A percentile compares a stretch with the other conserved stretches of the same genome.
Conservation (phyloP, 768 basidiomycete genomes). For the Serendipita sp. region DNA sequence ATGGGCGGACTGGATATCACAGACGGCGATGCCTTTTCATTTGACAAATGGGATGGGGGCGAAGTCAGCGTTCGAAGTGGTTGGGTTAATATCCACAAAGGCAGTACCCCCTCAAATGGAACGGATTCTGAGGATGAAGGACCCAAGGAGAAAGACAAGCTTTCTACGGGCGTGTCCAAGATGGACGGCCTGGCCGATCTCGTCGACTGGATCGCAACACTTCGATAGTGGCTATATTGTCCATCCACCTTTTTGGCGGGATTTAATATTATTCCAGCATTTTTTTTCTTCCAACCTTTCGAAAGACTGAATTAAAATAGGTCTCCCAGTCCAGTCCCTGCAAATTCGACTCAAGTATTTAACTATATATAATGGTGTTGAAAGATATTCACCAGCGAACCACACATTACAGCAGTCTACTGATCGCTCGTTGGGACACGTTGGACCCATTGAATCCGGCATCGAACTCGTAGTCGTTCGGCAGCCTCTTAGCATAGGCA, state of each 20-base stretch:
- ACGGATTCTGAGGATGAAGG: neutral
- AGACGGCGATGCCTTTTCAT: slow-evolving; percentile 41
- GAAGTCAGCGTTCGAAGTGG: slow-evolving; percentile 37
- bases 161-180: neutral
- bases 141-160: neutral
- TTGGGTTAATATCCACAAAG: slow-evolving; percentile 9
- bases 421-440: too few species aligned
- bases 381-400: too few species aligned
- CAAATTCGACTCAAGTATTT: too few species aligned
- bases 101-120: neutral
- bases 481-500: too few species aligned
- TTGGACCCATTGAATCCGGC: too few species aligned
- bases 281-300: neutral
- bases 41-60: slow-evolving; percentile 73
- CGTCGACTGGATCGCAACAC: neutral
- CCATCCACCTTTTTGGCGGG: neutral
- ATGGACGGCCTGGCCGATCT: neutral
- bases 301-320: neutral
- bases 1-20: slow-evolving; percentile 53
- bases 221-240: neutral
- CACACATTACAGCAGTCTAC: too few species aligned
- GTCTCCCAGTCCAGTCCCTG: too few species aligned
- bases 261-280: neutral
- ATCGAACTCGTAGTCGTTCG: too few species aligned
- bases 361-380: too few species aligned